Percentiles rank a stretch among this genome's conserved stretches.
Evolutionary conservation across 805 yeast genomes (phyloP).

Genomic region (Priceomyces carsonii): DNA sequence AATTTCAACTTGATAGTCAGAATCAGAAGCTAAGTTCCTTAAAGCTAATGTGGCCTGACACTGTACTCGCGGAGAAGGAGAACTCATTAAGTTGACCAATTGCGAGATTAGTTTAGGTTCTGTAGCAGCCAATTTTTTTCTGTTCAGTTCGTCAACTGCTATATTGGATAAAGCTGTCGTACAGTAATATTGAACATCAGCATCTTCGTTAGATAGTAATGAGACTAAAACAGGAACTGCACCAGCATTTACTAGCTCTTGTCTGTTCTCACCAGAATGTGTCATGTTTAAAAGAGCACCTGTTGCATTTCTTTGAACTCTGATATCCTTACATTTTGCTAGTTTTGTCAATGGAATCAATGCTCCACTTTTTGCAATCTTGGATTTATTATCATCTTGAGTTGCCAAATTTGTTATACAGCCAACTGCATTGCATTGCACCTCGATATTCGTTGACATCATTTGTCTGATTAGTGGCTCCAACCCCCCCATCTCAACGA

Average conservation of each 20-base stretch:
- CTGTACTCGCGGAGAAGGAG: slow-evolving; percentile 91
- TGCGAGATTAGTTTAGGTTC: slow-evolving; percentile 91
- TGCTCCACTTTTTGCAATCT: slow-evolving; percentile 96
- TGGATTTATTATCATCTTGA: slow-evolving; percentile 93
- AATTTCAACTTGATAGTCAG: slow-evolving; percentile 92
- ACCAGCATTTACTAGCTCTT: slow-evolving; percentile 95
- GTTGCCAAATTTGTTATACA: slow-evolving; percentile 98
- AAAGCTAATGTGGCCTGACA: slow-evolving; percentile 98
- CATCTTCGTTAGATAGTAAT: slow-evolving; percentile 78
- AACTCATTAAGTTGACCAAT: slow-evolving; percentile 88
- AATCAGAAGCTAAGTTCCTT: slow-evolving; percentile 94
- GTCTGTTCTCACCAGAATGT: slow-evolving; percentile 93
- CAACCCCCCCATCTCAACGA: slow-evolving; percentile 97
- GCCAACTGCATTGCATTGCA: slow-evolving; percentile 98
- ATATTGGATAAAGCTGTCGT: slow-evolving; percentile 96
- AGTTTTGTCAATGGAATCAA: slow-evolving; percentile 89
- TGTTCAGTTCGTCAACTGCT: slow-evolving; percentile 92
- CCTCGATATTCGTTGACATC: slow-evolving; percentile 96
- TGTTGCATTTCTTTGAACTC: slow-evolving; percentile 98
- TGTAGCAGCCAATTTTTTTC: slow-evolving; percentile 84
- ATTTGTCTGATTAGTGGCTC: slow-evolving; percentile 96
- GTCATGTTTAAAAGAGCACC: slow-evolving; percentile 98
- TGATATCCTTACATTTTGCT: slow-evolving; percentile 89
- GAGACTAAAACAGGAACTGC: slow-evolving; percentile 96
- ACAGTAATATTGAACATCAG: slow-evolving; percentile 97